Evolutionary conservation across 75 land plant genomes (phyloP), one percentile per base, ranked within the genome.

Genomic region (Selaginella moellendorffii): DNA sequence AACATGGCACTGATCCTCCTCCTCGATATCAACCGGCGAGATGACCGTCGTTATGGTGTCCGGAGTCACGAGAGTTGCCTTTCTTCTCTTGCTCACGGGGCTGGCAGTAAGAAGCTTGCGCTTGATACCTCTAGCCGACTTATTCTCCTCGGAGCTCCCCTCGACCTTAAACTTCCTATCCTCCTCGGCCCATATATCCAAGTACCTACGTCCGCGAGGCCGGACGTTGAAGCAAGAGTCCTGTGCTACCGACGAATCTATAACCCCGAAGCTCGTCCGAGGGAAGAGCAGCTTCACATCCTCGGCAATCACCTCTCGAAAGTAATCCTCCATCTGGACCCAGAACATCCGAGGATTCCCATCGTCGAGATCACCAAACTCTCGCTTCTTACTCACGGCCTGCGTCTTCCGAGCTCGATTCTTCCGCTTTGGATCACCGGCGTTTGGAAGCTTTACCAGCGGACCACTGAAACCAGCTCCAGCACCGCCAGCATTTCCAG

Each of bases 271-370:
- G 17, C 29, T 52, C 5, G 78, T 66, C 1, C 27, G 26, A 0
- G 78, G 70, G 9, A 61, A 26, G 12, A 91, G 69, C 14, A 54
- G 53, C 61, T 79, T 86, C 0, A 91, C 61, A 56, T 91, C 97
- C 0, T 59, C 56, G 27, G 84, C 31, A 1, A 78, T 71, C 31
- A 86, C 31, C 0, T 81, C 82, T 21, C 89, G 72, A 54, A 91
- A 91, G 71, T 72, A 87, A 22, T 81, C 97, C 54, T 87, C 97
- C 31, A 79, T 83, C 70, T 77, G 82, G 0, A 64, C 53, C 97
- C 97, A 91, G 25, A 85, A 71, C 31, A 30, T 65, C 23, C 68
- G 62, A 19, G 20, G 51, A 58, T 22, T 68, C 1, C 53, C 30
- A 9, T 68, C 78, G 27, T 42, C 62, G 63, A 61, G 60, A 27